Evolutionary conservation across 2,329 filamentous ascomycete genomes (phyloP).

Genomic region (Trichoderma lentiforme): DNA sequence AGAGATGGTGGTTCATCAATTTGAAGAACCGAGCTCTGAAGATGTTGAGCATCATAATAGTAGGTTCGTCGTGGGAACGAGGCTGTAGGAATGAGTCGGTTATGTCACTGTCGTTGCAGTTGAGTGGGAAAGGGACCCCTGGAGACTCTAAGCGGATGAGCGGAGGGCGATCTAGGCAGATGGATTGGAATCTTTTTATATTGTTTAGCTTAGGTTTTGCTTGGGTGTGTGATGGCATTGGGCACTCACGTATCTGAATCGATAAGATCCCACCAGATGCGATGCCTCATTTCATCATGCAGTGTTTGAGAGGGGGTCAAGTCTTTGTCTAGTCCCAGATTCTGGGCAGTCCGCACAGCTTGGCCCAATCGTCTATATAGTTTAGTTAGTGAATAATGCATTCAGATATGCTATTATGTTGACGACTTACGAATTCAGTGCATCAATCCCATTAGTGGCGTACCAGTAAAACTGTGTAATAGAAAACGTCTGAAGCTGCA

Average conservation of each 20-base stretch:
- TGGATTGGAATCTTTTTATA: slow-evolving; percentile 17
- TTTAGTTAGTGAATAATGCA: not conserved
- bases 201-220: not conserved
- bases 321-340: slow-evolving; percentile 17
- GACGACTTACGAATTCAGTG: slow-evolving; percentile 30
- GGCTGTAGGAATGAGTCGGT: slow-evolving; percentile 5
- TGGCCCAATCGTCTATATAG: slow-evolving; percentile 16
- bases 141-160: slow-evolving; percentile 18
- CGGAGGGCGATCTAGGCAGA: slow-evolving; percentile 19
- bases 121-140: slow-evolving; percentile 20
- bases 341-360: slow-evolving; percentile 19
- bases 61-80: slow-evolving; percentile 19
- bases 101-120: slow-evolving; percentile 21
- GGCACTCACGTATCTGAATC: slow-evolving; percentile 15
- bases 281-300: slow-evolving; percentile 20
- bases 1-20: slow-evolving; percentile 17
- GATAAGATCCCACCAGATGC: slow-evolving; percentile 22
- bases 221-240: not conserved
- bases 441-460: slow-evolving; percentile 31
- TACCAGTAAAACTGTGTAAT: slow-evolving; percentile 32
- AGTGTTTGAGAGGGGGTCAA: slow-evolving; percentile 9
- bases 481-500: slow-evolving; percentile 29
- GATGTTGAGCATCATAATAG: slow-evolving; percentile 22
- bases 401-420: not conserved
- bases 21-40: slow-evolving; percentile 20